Base-by-base conservation (phyloP, 768 basidiomycete genomes). In the Cystobasidium onofrii region DNA sequence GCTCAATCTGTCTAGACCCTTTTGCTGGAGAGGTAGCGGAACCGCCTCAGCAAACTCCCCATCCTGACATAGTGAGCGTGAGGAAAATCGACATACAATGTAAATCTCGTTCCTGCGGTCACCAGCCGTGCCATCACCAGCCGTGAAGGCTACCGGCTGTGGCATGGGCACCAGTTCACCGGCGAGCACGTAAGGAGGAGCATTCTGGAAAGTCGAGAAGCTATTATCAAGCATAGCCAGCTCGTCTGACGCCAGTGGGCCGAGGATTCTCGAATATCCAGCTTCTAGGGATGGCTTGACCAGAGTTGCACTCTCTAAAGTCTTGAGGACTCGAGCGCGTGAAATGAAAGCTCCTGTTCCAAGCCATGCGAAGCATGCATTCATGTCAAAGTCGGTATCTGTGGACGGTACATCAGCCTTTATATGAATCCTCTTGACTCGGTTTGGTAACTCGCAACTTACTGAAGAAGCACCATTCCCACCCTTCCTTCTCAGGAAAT, bases 381-480 rank as follows among this genome's bases (percentile, higher is more conserved):
- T 76, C 10, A 78, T 73, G n/a, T 74, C 34, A 33, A 60, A 60
- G 18, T 44, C 41, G 18, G 57, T 29, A 31, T 72, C 62, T 72
- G 23, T 34, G 7, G 1, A n/a, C 15, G 3, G 20, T 29, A 0
- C 12, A 17, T 27, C 25, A 1, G 29, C 17, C n/a, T 34, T 1
- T 3, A 36, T 25, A 1, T 2, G 50, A n/a, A n/a, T n/a, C n/a
- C n/a, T n/a, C n/a, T n/a, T n/a, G n/a, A n/a, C n/a, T n/a, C n/a
- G n/a, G n/a, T n/a, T n/a, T n/a, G n/a, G 36, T 18, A 12, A 54
- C 20, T 43, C 9, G 6, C 29, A 43, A 72, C 77, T 20, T n/a
- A 76, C 75, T 73, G 60, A 70, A 76, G 73, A 79, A 79, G 64
- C 78, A 78, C 78, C 78, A 78, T n/a, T 78, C 75, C 44, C 69